Conservation (phyloP, 176 grass and related monocot species). For the Oryza meridionalis region DNA sequence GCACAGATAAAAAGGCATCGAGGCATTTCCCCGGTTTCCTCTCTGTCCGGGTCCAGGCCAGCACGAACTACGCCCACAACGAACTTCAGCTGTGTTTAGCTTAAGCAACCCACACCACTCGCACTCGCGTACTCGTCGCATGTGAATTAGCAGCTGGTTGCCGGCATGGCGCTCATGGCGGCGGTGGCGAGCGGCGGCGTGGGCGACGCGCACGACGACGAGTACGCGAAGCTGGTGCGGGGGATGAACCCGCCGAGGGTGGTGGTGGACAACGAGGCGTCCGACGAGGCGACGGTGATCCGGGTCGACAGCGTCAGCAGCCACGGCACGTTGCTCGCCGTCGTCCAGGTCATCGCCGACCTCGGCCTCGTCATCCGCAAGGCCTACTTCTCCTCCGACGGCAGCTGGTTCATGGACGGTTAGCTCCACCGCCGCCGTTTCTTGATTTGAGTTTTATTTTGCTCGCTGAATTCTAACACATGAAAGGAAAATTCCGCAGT, state of each 20-base stretch:
- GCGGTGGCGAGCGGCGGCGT: not conserved
- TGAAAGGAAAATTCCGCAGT: slow-evolving; percentile 37
- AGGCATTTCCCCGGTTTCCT: not conserved
- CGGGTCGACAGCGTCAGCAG: slow-evolving; percentile 79
- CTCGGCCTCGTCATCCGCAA: slow-evolving; percentile 82
- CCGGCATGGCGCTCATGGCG: slow-evolving; percentile 42
- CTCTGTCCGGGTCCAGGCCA: slow-evolving; percentile 25
- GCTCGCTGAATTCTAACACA: no score
- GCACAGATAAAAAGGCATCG: not conserved
- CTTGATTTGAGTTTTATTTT: not conserved
- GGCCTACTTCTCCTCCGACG: slow-evolving; percentile 87
- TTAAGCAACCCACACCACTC: no score
- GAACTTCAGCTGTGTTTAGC: no score
- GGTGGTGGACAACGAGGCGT: slow-evolving; percentile 83
- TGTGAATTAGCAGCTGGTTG: not conserved
- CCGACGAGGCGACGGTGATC: slow-evolving; percentile 71
- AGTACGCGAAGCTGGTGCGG: slow-evolving; percentile 80
- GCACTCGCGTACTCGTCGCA: not conserved
- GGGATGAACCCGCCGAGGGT: slow-evolving; percentile 91
- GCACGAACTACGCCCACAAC: no score
- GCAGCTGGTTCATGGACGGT: slow-evolving; percentile 98
- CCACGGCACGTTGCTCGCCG: slow-evolving; percentile 79
- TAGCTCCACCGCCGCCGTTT: not conserved
- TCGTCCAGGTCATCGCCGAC: slow-evolving; percentile 92
- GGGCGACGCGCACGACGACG: slow-evolving; percentile 64